Percentiles rank a stretch among this genome's conserved stretches.
These are phyloP conservation scores for Solanum etuberosum DNA, from an alignment of 257 asterid genomes.

Conservation along the genomic window DNA sequence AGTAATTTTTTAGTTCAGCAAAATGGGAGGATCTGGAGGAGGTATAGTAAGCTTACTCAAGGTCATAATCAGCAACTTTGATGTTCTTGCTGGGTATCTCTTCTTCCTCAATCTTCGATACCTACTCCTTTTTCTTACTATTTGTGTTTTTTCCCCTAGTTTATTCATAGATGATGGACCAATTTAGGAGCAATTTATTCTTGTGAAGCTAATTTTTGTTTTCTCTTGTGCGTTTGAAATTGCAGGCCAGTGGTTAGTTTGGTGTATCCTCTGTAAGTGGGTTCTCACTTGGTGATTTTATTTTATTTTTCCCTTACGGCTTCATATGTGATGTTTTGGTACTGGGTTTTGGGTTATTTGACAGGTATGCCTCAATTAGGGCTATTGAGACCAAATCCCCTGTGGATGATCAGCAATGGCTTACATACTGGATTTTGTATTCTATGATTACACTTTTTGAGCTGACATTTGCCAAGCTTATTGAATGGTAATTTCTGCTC, in stretches of 20 bases:
- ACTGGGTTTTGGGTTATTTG: neutral
- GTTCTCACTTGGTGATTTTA: neutral
- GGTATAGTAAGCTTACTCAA: constrained; percentile 48
- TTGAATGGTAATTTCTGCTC: constrained; percentile 55
- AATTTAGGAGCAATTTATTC: neutral
- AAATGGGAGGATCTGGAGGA: constrained; percentile 79
- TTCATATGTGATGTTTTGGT: neutral
- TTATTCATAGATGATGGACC: neutral
- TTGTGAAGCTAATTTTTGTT: neutral
- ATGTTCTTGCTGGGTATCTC: constrained; percentile 66
- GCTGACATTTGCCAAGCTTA: constrained; percentile 80
- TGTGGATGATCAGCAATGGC: constrained; percentile 97
- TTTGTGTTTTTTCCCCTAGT: neutral
- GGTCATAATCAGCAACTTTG: constrained; percentile 46
- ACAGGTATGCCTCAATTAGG: constrained; percentile 88
- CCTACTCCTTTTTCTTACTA: neutral
- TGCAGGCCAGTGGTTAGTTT: constrained; percentile 97
- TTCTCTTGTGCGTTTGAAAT: neutral
- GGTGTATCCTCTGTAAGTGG: constrained; percentile 85
- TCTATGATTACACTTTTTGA: constrained; percentile 94
- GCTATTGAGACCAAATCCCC: constrained; percentile 91
- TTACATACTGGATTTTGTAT: constrained; percentile 94
- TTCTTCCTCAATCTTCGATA: neutral
- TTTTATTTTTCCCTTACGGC: neutral
- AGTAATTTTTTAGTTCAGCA: neutral